Conservation (phyloP, 305 asterid species). For the Solanum hybrid region DNA sequence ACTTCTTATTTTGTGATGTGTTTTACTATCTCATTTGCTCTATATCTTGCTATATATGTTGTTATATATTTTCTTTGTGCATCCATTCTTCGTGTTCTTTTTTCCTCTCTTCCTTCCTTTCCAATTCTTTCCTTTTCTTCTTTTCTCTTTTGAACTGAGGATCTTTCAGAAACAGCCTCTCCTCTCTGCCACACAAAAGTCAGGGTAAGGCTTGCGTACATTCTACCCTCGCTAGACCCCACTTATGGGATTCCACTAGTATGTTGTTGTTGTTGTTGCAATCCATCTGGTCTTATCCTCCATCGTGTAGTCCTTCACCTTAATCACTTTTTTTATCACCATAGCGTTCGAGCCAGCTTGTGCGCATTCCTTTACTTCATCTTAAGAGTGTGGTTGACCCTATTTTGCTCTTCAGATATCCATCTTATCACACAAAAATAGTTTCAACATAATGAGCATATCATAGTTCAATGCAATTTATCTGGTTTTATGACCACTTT, state of each 20-base stretch:
- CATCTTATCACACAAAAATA: background rate
- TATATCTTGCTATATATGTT: background rate
- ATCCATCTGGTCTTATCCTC: background rate
- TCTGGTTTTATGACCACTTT: background rate
- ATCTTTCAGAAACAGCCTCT: background rate
- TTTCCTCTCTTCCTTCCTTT: background rate
- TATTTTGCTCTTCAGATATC: background rate
- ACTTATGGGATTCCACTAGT: background rate
- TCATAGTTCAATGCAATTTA: background rate
- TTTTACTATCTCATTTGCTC: background rate
- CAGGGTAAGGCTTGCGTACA: background rate
- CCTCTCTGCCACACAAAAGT: background rate
- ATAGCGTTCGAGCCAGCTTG: background rate
- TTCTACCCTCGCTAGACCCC: background rate
- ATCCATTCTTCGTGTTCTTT: background rate
- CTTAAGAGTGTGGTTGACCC: background rate
- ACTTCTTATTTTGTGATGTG: background rate
- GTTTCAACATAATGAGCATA: background rate
- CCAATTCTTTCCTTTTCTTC: background rate
- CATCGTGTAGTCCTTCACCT: background rate
- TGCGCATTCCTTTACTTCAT: background rate
- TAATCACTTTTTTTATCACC: background rate
- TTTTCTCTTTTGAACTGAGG: background rate
- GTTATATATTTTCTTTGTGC: background rate
- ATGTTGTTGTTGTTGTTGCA: background rate